Evolutionary conservation across 75 land plant genomes (phyloP).

Genomic region (Gnetum montanum): DNA sequence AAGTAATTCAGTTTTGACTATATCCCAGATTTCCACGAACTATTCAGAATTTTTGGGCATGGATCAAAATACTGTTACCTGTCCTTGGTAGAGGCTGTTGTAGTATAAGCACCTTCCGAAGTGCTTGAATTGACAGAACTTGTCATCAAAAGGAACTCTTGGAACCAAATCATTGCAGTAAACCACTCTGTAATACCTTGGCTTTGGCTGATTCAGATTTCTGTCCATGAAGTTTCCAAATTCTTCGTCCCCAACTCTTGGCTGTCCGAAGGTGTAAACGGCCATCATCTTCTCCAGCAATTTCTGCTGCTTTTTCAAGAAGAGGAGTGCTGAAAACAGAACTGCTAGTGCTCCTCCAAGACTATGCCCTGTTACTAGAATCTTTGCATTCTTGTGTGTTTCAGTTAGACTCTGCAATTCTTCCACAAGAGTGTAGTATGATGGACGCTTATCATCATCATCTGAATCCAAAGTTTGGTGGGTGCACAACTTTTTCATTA

Average conservation of each 20-base stretch:
- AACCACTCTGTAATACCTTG: too few relatives aligned
- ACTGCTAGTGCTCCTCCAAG: too few relatives aligned
- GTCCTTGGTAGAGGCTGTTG: slow-evolving; percentile 29
- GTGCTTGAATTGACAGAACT: slow-evolving; percentile 47
- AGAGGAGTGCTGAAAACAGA: slow-evolving; percentile 35
- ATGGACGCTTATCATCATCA: background rate
- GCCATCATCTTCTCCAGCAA: slow-evolving; percentile 33
- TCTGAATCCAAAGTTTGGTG: background rate
- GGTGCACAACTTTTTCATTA: background rate
- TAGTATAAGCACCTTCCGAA: slow-evolving; percentile 51
- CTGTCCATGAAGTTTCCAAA: too few relatives aligned
- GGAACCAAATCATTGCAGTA: slow-evolving; percentile 62
- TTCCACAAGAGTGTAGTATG: slow-evolving; percentile 32
- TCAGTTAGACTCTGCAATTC: slow-evolving; percentile 14
- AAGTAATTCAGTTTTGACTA: too few relatives aligned
- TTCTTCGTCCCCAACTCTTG: too few relatives aligned
- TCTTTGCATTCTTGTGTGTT: slow-evolving; percentile 18
- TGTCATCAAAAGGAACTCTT: slow-evolving; percentile 49
- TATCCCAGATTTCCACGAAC: too few relatives aligned
- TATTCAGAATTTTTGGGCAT: too few relatives aligned
- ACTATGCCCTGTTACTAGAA: too few relatives aligned
- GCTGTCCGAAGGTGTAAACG: too few relatives aligned
- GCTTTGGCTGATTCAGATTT: background rate
- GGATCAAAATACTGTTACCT: slow-evolving; percentile 28
- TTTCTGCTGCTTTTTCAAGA: slow-evolving; percentile 18